Base-by-base conservation (phyloP, 306 rosid genomes). In the Erythrophleum fordii region DNA sequence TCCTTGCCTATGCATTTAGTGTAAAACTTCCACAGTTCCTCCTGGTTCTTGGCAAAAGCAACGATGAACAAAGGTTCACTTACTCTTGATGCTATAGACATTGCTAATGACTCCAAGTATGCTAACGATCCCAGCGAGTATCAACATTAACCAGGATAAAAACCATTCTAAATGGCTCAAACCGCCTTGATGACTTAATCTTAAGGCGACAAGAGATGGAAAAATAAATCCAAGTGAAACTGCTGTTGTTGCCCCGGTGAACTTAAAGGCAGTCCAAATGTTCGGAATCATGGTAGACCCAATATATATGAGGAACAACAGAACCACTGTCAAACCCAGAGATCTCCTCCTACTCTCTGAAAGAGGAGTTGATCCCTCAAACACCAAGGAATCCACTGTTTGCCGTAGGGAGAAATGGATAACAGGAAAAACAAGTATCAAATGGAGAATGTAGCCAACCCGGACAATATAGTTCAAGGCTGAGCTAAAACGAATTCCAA, bases 221-320 rank as follows among this genome's bases (percentile, higher is more conserved):
- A 95, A 93, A 74, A 93, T 93, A 73, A 95, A 95, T 23, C 99
- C 99, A 79, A 95, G 76, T 7, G 98, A 90, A 72, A 95, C 93
- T 12, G 98, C 98, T 2, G 98, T 86, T 3, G 99, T 95, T 77
- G 98, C 97, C 59, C 99, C 99, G 3, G 98, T 95, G 85, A 95
- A 92, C 73, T 95, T 95, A 71, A 95, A 95, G 77, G 99, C 98
- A 9, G 92, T 87, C 98, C 99, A 95, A 75, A 95, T 93, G 88
- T 81, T 95, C 35, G 99, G 98, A 85, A 95, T 80, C 98, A 93
- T 88, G 56, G 99, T 93, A 49, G 98, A 95, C 5, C 94, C 98
- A 9, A 95, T 77, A 84, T 91, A 95, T 82, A 91, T 92, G 74
- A 95, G 92, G 20, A 82, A 74, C 88, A 95, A 86, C 78, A 95